Evolutionary conservation across 306 rosid species (phyloP).

Genomic region (Abrus precatorius): DNA sequence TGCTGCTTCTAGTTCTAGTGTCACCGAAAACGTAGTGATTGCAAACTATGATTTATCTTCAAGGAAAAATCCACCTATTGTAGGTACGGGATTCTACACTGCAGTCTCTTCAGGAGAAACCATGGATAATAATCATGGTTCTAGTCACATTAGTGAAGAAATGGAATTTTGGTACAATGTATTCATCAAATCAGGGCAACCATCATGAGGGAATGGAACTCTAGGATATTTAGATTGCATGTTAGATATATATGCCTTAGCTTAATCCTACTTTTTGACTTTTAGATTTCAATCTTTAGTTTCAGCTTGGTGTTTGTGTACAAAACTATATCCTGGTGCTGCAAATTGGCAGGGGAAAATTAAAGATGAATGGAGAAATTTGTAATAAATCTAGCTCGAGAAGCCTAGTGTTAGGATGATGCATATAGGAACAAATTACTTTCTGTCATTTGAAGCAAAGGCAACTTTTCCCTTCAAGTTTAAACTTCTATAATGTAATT

Average conservation of each 20-base stretch:
- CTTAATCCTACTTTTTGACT: neutral
- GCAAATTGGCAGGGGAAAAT: constrained; percentile 7
- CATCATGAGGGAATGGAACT: constrained; percentile 38
- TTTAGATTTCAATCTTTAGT: neutral
- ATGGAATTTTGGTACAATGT: constrained; percentile 67
- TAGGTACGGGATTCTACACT: constrained; percentile 18
- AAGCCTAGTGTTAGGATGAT: neutral
- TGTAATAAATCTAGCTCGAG: neutral
- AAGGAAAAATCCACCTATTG: constrained; percentile 7
- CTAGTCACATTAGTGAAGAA: constrained; percentile 55
- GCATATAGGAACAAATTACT: neutral
- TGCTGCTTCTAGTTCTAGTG: constrained; percentile 31
- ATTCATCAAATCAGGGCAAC: constrained; percentile 54
- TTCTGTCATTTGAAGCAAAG: constrained; percentile 2
- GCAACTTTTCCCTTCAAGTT: neutral
- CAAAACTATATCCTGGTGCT: neutral
- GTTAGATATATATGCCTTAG: neutral
- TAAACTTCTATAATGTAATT: neutral
- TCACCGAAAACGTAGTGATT: neutral
- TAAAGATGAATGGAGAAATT: neutral
- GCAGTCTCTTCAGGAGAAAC: constrained; percentile 44
- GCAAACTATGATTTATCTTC: constrained; percentile 36
- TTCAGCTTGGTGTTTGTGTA: constrained; percentile 45
- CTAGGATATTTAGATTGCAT: constrained; percentile 3
- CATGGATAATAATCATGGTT: constrained; percentile 31